phyloP scores from a whole-genome alignment of 2,329 filamentous ascomycete genomes.

The Talaromyces pinophilus region DNA sequence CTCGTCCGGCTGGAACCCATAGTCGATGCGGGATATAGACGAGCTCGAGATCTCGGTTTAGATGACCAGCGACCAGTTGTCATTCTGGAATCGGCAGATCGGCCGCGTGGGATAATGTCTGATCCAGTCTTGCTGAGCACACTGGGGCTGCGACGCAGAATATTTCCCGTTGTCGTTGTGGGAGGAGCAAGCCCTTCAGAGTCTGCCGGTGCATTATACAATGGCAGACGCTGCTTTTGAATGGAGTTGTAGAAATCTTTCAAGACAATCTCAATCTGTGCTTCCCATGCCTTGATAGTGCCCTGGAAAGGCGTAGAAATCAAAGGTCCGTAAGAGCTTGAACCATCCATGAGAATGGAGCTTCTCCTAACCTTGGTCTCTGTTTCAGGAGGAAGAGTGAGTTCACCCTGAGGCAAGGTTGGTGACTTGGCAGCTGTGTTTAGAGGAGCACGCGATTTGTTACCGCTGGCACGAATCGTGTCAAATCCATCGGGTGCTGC shows the following conservation, averaged over 20 bases:
- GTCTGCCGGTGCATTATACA: conserved; percentile 69
- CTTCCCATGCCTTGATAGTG: conserved; percentile 77
- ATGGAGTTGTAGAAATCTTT: conserved; percentile 93
- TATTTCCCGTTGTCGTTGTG: conserved; percentile 38
- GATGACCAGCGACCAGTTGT: conserved; percentile 74
- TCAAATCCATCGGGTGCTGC: conserved; percentile 68
- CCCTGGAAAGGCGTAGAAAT: conserved; percentile 77
- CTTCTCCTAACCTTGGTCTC: conserved; percentile 22
- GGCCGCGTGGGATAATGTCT: conserved; percentile 70
- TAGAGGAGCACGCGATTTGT: conserved; percentile 42
- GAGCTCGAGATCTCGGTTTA: conserved; percentile 80
- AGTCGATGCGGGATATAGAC: conserved; percentile 73
- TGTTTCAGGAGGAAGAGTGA: conserved; percentile 19
- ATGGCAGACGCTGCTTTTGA: conserved; percentile 77
- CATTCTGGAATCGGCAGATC: conserved; percentile 64
- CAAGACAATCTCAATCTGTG: conserved; percentile 83
- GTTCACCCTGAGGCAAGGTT: conserved; percentile 19
- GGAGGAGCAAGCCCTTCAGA: conserved; percentile 33
- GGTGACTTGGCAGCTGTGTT: conserved; percentile 27
- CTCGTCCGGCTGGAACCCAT: conserved; percentile 91
- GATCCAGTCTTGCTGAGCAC: conserved; percentile 92
- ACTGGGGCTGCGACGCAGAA: conserved; percentile 83
- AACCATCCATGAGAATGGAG: conserved; percentile 22
- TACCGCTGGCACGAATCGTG: conserved; percentile 47
- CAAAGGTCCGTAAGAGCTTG: conserved; percentile 61